phyloP scores from a whole-genome alignment of 2,329 filamentous ascomycete species.

The Rutstroemia sp. region DNA sequence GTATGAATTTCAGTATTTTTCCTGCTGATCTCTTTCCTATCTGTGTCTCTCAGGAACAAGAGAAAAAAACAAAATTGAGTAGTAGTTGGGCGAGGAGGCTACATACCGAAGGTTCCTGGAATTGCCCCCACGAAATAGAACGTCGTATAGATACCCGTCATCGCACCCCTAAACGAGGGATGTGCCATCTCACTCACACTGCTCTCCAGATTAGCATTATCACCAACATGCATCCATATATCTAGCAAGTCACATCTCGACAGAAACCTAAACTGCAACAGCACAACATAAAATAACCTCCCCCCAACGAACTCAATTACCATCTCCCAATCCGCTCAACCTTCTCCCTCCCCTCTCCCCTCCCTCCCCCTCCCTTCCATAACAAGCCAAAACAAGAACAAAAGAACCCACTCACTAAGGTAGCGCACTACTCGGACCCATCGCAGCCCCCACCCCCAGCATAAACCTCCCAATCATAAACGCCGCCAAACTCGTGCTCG shows the following conservation, averaged over 20 bases:
- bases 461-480: constrained; percentile 47
- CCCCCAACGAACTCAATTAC: too few species aligned
- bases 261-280: too few species aligned
- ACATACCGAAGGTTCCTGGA: constrained; percentile 12
- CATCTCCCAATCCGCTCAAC: too few species aligned
- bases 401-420: neutral
- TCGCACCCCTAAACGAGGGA: constrained; percentile 36
- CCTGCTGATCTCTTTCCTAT: neutral
- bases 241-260: neutral
- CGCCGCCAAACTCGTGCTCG: constrained; percentile 27
- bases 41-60: too few species aligned
- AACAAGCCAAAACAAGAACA: too few species aligned
- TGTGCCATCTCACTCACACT: constrained; percentile 39
- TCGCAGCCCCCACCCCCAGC: constrained; percentile 34
- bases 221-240: too few species aligned
- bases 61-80: too few species aligned
- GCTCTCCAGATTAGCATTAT: constrained; percentile 13
- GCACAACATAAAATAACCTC: too few species aligned
- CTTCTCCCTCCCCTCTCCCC: too few species aligned
- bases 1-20: neutral
- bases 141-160: constrained; percentile 26
- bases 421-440: constrained; percentile 6
- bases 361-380: too few species aligned
- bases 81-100: too few species aligned
- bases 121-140: constrained; percentile 21